Evolutionary conservation across 805 yeast genomes (phyloP), one percentile per base, ranked within the genome.

Genomic region (Starmerella floricola): DNA sequence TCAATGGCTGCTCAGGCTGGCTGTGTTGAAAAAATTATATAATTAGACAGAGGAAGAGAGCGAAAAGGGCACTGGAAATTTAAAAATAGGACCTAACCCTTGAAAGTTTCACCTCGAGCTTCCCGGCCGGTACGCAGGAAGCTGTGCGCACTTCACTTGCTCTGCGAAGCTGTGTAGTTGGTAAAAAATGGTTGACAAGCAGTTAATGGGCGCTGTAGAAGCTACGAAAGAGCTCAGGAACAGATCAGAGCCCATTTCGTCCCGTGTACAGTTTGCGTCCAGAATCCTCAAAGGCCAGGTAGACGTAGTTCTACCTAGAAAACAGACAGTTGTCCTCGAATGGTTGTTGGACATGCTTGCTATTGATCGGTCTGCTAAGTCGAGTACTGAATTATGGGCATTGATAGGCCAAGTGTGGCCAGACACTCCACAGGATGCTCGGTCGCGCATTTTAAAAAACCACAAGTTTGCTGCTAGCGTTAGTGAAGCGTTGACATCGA

Each of bases 331-430:
- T n/a, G 34, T 63, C 3, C 41, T 61, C 17, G 66, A 63, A 23
- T 63, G 65, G 65, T 40, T 54, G 34, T 50, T 63, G 36, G 62
- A 60, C 32, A 53, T 49, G 40, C 38, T 59, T 8, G 44, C 50
- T 5, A 33, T 39, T 15, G 57, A 49, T 18, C 19, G 45, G 11
- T 23, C 34, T 6, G 56, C 53, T 2, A 39, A 51, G 8, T 12
- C 20, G 11, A 27, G 38, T 15, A 24, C 38, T 3, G 32, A 33
- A n/a, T n/a, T 49, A 2, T 58, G 60, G 61, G n/a, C 29, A 8
- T 23, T 47, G 1, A 24, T 50, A 12, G 16, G 20, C 4, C 8
- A 19, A 2, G 18, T 46, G 3, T 53, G 55, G 55, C 19, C 15
- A 6, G 11, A 8, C 2, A 36, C 38, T 6, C 37, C 35, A 1